These are phyloP conservation scores for Aspergillus transmontanensis DNA, from an alignment of 2,329 filamentous ascomycete genomes.

Conservation along the genomic window DNA sequence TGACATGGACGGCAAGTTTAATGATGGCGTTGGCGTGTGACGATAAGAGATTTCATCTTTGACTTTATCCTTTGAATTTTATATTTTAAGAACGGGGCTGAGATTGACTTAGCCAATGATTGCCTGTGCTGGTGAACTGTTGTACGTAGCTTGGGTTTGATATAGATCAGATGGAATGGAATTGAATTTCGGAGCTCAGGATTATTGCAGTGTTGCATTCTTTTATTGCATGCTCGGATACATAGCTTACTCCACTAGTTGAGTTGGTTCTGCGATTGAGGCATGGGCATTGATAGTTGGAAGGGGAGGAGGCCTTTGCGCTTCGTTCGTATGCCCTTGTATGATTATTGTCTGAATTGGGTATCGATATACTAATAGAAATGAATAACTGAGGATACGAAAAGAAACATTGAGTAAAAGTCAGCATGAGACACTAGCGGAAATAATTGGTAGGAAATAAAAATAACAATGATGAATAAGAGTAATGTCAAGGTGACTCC, in stretches of 20 bases:
- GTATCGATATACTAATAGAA: not conserved
- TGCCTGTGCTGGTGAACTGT: not conserved
- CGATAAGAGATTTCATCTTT: not conserved
- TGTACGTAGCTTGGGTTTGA: not conserved
- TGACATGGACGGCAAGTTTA: not conserved
- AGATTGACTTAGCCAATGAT: not conserved
- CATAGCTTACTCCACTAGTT: not conserved
- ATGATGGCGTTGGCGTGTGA: not conserved
- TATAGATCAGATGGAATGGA: constrained; percentile 8
- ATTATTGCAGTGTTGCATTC: not conserved
- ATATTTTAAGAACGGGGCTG: not conserved
- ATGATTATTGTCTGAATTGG: not conserved
- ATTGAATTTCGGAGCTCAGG: not conserved
- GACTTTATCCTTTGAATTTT: not conserved
- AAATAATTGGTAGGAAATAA: not conserved
- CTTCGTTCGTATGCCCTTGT: not conserved
- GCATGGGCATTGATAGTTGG: not conserved
- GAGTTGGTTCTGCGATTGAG: not conserved
- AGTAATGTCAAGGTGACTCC: no score
- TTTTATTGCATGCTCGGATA: constrained; percentile 1
- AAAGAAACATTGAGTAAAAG: not conserved
- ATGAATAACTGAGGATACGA: not conserved
- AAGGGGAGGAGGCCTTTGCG: not conserved
- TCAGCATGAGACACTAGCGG: not conserved
- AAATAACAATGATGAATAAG: not conserved